Evolutionary conservation across 2,329 filamentous ascomycete genomes (phyloP).

Genomic region (Bipolaris zeicola): DNA sequence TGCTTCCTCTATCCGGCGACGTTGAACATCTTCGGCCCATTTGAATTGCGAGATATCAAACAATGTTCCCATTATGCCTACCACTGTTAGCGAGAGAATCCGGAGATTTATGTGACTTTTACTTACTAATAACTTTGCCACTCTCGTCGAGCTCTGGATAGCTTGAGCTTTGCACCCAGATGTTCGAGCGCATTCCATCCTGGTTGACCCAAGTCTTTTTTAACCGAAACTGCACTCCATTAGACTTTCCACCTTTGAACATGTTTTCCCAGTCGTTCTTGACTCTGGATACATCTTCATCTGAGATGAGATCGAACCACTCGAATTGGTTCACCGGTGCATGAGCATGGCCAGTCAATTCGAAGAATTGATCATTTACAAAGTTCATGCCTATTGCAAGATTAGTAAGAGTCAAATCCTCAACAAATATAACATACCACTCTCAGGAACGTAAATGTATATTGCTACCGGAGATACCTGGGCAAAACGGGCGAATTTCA

Average conservation of each 20-base stretch:
- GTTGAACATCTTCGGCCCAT: constrained; percentile 46
- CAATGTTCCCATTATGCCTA: constrained; percentile 43
- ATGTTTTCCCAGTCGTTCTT: constrained; percentile 24
- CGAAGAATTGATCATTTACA: constrained; percentile 39
- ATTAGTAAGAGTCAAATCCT: not conserved
- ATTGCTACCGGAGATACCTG: constrained; percentile 35
- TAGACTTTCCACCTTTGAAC: constrained; percentile 21
- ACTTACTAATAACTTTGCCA: constrained; percentile 31
- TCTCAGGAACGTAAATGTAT: constrained; percentile 30
- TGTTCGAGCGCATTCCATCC: constrained; percentile 29
- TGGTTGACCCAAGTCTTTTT: constrained; percentile 38
- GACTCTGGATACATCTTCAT: constrained; percentile 28
- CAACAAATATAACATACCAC: constrained; percentile 13
- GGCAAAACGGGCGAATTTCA: constrained; percentile 35
- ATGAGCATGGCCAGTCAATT: constrained; percentile 29
- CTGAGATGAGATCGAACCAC: constrained; percentile 26
- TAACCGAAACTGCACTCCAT: constrained; percentile 30
- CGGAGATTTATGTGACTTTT: too few species aligned
- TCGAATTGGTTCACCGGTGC: constrained; percentile 20
- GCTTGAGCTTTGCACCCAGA: constrained; percentile 36
- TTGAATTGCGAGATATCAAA: constrained; percentile 48
- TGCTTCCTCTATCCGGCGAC: constrained; percentile 42
- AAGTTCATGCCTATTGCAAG: constrained; percentile 30
- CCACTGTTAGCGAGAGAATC: not conserved
- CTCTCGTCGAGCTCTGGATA: constrained; percentile 30